Evolutionary conservation across 345 rosid species (phyloP).

Genomic region (Mangifera indica): DNA sequence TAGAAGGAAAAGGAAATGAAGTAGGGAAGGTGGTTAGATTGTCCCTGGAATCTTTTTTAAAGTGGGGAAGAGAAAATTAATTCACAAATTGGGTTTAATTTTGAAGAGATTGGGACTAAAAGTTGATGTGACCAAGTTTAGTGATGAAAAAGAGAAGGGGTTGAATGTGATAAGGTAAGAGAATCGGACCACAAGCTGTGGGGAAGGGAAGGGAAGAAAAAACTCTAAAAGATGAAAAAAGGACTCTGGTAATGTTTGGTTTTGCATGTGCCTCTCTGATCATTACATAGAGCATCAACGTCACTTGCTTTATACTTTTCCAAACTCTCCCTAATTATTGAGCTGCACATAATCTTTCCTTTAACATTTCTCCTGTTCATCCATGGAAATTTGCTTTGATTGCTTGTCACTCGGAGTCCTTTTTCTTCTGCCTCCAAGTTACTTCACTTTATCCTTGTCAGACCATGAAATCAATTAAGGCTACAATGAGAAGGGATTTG

Average conservation of each 20-base stretch:
- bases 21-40: conserved; percentile 18
- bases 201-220: conserved; percentile 14
- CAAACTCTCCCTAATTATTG: conserved; percentile 46
- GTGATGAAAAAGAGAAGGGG: conserved; percentile 30
- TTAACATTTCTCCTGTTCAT: conserved; percentile 15
- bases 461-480: conserved; percentile 12
- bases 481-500: neutral
- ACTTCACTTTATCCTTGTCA: conserved; percentile 20
- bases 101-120: conserved; percentile 17
- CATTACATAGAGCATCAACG: conserved; percentile 41
- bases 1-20: conserved; percentile 9
- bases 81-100: conserved; percentile 25
- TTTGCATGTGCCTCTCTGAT: conserved; percentile 62
- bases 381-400: conserved; percentile 17
- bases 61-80: conserved; percentile 32
- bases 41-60: conserved; percentile 45
- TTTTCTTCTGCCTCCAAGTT: conserved; percentile 21
- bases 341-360: conserved; percentile 38
- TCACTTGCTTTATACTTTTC: conserved; percentile 44
- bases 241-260: conserved; percentile 35
- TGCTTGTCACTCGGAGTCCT: conserved; percentile 20
- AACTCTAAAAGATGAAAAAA: conserved; percentile 11
- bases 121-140: conserved; percentile 53
- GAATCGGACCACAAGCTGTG: conserved; percentile 40
- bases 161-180: conserved; percentile 40